Evolutionary conservation across 352 stramenopile genomes (phyloP).

Genomic region (Aphanomyces euteiches): DNA sequence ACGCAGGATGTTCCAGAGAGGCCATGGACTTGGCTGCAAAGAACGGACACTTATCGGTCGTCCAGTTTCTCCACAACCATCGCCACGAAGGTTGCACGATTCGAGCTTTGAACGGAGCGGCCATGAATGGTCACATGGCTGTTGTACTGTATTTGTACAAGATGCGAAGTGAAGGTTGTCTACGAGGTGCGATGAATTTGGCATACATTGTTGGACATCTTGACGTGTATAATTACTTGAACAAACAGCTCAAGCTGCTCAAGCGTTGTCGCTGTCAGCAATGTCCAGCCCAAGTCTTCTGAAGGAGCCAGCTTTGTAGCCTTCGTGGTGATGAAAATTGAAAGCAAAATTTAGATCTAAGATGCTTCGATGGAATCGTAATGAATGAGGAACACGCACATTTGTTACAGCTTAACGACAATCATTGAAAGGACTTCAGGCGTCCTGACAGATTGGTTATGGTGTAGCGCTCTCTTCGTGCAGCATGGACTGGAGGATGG

Average conservation of each 20-base stretch:
- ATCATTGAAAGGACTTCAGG: not conserved
- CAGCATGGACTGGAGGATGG: too few species aligned
- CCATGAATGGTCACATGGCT: too few species aligned
- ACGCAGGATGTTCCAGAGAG: not conserved
- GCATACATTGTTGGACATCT: not conserved
- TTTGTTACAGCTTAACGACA: not conserved
- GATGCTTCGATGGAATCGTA: not conserved
- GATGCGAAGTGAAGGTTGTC: not conserved
- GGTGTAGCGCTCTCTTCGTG: too few species aligned
- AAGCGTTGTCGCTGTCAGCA: not conserved
- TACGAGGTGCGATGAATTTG: not conserved
- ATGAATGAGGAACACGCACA: not conserved
- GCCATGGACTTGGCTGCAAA: not conserved
- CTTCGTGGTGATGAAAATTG: not conserved
- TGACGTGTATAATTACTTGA: slow-evolving; percentile 1
- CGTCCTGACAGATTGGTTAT: not conserved
- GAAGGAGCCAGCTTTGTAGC: not conserved
- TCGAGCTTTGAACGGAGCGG: too few species aligned
- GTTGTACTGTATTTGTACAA: too few species aligned
- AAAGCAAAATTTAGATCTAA: not conserved
- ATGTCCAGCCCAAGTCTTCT: not conserved
- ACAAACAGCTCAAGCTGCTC: not conserved
- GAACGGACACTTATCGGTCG: not conserved
- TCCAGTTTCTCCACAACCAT: not conserved
- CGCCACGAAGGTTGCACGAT: not conserved